Evolutionary conservation across 108 stramenopile genomes (phyloP).

Genomic region (Craspedostauros australis): DNA sequence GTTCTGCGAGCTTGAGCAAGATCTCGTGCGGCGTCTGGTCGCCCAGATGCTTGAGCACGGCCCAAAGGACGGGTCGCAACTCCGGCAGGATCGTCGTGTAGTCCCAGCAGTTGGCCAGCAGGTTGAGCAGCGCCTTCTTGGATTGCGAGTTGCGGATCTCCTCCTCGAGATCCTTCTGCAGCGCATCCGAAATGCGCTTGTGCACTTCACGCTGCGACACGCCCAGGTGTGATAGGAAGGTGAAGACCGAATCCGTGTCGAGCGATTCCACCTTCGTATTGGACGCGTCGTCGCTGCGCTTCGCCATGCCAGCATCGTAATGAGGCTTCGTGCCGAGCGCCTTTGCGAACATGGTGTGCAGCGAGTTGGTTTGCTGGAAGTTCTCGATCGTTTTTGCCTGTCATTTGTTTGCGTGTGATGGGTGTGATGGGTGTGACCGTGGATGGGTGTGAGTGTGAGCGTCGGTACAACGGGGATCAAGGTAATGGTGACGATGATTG

Average conservation of each 20-base stretch:
- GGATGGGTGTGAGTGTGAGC: too few relatives aligned
- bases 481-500: too few relatives aligned
- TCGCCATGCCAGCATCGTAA: conserved; percentile 15
- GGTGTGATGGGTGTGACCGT: too few relatives aligned
- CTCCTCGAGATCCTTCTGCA: conserved; percentile 67
- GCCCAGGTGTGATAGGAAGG: conserved; percentile 67
- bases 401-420: too few relatives aligned
- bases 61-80: conserved; percentile 67
- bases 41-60: conserved; percentile 71
- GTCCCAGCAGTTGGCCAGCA: conserved; percentile 64
- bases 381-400: conserved; percentile 50
- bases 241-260: conserved; percentile 72
- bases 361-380: conserved; percentile 64
- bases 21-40: conserved; percentile 62
- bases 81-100: conserved; percentile 68
- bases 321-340: conserved; percentile 65
- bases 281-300: neutral
- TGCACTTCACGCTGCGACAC: conserved; percentile 76
- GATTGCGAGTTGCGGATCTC: conserved; percentile 59
- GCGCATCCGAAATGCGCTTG: conserved; percentile 58
- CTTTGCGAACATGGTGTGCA: conserved; percentile 71
- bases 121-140: conserved; percentile 41
- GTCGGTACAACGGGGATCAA: too few relatives aligned
- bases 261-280: conserved; percentile 41
- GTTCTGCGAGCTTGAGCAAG: conserved; percentile 47